phyloP scores from a whole-genome alignment of 148 eudicot genomes.

The Nepenthes gracilis region DNA sequence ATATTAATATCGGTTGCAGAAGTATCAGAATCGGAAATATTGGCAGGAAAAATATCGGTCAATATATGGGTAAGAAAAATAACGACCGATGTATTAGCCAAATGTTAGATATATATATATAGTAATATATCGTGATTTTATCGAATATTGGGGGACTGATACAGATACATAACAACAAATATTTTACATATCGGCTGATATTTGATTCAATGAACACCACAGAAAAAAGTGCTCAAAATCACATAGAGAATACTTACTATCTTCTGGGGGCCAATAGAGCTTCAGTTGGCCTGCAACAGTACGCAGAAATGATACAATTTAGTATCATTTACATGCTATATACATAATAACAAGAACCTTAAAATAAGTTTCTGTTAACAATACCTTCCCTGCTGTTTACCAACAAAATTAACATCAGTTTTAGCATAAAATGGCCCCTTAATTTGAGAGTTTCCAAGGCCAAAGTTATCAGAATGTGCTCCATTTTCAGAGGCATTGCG shows the following conservation, averaged over 20 bases:
- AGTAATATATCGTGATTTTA: too few relatives aligned
- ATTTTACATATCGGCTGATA: too few relatives aligned
- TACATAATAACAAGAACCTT: neutral
- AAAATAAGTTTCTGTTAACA: neutral
- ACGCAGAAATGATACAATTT: neutral
- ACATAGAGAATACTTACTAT: conserved; percentile 50
- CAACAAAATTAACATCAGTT: conserved; percentile 25
- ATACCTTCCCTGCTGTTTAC: conserved; percentile 63
- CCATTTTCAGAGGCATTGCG: conserved; percentile 29
- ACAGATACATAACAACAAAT: too few relatives aligned
- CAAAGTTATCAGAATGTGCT: conserved; percentile 24
- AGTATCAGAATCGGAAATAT: too few relatives aligned
- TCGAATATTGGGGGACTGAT: too few relatives aligned
- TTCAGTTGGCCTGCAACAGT: conserved; percentile 36
- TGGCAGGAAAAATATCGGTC: too few relatives aligned
- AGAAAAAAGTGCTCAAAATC: too few relatives aligned
- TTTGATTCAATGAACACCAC: too few relatives aligned
- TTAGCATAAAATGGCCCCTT: conserved; percentile 43
- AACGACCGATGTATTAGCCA: too few relatives aligned
- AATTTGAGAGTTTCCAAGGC: conserved; percentile 27
- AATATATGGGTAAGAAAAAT: too few relatives aligned
- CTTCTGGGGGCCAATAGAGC: conserved; percentile 44
- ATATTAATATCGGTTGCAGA: too few relatives aligned
- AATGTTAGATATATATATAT: too few relatives aligned
- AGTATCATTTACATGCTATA: neutral